These are phyloP conservation scores for Peronospora farinosa DNA, from an alignment of 352 stramenopile genomes.

Conservation along the genomic window DNA sequence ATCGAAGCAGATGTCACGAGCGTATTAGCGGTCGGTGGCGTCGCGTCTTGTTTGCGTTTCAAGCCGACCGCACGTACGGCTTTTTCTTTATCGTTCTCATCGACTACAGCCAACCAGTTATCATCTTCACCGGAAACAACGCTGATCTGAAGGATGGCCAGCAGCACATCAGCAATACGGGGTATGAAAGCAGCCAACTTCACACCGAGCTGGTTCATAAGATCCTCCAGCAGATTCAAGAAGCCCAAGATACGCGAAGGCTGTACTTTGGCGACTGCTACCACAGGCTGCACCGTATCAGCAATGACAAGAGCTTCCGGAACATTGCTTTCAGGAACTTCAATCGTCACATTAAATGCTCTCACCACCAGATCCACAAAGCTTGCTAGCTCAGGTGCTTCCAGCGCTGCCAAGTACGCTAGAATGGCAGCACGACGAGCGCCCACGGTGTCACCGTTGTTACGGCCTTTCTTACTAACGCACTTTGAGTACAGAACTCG, in stretches of 20 bases:
- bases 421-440: slow-evolving; percentile 86
- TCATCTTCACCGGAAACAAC: slow-evolving; percentile 23
- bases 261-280: slow-evolving; percentile 50
- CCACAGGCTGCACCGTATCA: slow-evolving; percentile 22
- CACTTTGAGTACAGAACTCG: slow-evolving; percentile 89
- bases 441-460: slow-evolving; percentile 77
- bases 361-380: slow-evolving; percentile 88
- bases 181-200: slow-evolving; percentile 81
- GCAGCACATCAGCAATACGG: slow-evolving; percentile 61
- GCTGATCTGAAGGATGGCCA: slow-evolving; percentile 67
- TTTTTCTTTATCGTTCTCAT: slow-evolving; percentile 18
- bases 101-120: slow-evolving; percentile 19
- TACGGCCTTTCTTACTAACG: slow-evolving; percentile 78
- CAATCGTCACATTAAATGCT: slow-evolving; percentile 69
- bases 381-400: slow-evolving; percentile 62
- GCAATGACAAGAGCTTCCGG: slow-evolving; percentile 9
- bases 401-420: slow-evolving; percentile 79
- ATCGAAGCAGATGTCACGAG: slow-evolving; percentile 35
- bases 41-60: slow-evolving; percentile 20
- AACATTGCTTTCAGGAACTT: slow-evolving; percentile 5
- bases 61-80: slow-evolving; percentile 9
- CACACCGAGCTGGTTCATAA: slow-evolving; percentile 81
- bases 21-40: slow-evolving; percentile 7
- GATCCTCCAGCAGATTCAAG: slow-evolving; percentile 84
- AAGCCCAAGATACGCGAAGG: slow-evolving; percentile 82